Conservation (phyloP, 192 early-diverging fungal genomes). For the Funneliformis mosseae region DNA sequence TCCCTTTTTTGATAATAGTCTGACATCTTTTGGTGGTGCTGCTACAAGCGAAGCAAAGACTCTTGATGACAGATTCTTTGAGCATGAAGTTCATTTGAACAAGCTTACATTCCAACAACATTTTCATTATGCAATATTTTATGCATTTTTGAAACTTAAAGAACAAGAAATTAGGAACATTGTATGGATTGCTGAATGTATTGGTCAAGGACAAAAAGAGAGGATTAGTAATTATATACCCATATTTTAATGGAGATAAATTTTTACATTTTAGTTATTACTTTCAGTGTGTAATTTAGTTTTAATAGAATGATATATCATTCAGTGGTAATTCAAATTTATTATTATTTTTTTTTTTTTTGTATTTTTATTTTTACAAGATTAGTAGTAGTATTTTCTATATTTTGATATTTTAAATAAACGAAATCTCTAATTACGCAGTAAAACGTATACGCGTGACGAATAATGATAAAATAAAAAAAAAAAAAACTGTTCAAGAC, state of each 20-base stretch:
- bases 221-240: constrained; percentile 92
- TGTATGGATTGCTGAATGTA: constrained; percentile 99
- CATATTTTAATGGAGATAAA: constrained; percentile 80
- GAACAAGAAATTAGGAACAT: constrained; percentile 99
- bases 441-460: no score
- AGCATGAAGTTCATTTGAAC: constrained; percentile 93
- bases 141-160: constrained; percentile 92
- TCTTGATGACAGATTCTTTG: constrained; percentile 95
- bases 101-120: constrained; percentile 92
- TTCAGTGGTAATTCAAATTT: no score
- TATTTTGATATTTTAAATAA: no score
- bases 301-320: no score
- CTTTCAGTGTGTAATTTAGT: no score
- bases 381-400: no score
- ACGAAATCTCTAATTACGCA: no score
- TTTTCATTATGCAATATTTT: constrained; percentile 96
- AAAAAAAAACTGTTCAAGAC: constrained; percentile 31
- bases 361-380: no score
- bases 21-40: constrained; percentile 20
- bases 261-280: no score
- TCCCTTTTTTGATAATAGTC: constrained; percentile 71
- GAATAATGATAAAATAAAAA: no score
- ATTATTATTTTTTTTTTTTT: no score
- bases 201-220: constrained; percentile 97
- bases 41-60: constrained; percentile 61